phyloP scores from a whole-genome alignment of 2,329 filamentous ascomycete species.

The Zymoseptoria pseudotritici region DNA sequence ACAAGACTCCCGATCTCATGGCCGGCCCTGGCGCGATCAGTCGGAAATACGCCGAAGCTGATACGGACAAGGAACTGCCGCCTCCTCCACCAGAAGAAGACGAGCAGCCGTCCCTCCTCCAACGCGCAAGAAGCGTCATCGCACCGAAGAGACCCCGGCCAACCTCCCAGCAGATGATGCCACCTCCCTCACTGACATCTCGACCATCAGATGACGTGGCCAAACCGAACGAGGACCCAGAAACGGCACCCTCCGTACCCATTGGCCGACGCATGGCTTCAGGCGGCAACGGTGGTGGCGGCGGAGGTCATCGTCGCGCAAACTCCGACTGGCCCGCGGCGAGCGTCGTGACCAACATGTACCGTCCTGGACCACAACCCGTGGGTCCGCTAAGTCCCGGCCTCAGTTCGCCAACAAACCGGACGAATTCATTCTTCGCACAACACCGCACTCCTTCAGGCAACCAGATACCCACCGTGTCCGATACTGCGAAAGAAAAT shows the following conservation, averaged over 20 bases:
- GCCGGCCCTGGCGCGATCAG: slow-evolving; percentile 32
- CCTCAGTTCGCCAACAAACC: slow-evolving; percentile 48
- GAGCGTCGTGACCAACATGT: slow-evolving; percentile 81
- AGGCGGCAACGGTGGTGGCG: slow-evolving; percentile 15
- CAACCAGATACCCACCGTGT: slow-evolving; percentile 37
- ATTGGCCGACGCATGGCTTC: slow-evolving; percentile 41
- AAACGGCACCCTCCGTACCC: slow-evolving; percentile 69
- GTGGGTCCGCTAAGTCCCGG: slow-evolving; percentile 37
- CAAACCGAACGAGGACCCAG: slow-evolving; percentile 50
- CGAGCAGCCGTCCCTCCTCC: slow-evolving; percentile 43
- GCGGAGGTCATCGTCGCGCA: slow-evolving; percentile 35
- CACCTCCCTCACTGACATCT: not conserved
- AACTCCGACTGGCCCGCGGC: slow-evolving; percentile 45
- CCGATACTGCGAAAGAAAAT: slow-evolving; percentile 20
- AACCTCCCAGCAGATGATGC: slow-evolving; percentile 24
- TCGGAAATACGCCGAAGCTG: slow-evolving; percentile 24
- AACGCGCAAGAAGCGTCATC: slow-evolving; percentile 54
- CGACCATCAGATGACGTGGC: slow-evolving; percentile 1
- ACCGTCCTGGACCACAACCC: slow-evolving; percentile 55
- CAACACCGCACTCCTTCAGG: slow-evolving; percentile 30
- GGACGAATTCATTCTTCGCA: slow-evolving; percentile 54
- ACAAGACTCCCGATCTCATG: slow-evolving; percentile 63
- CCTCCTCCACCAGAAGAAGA: slow-evolving; percentile 56
- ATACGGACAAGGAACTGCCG: slow-evolving; percentile 76
- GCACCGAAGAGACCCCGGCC: slow-evolving; percentile 32